Evolutionary conservation across 768 basidiomycete genomes (phyloP).

Genomic region (Boletellus ananiceps): DNA sequence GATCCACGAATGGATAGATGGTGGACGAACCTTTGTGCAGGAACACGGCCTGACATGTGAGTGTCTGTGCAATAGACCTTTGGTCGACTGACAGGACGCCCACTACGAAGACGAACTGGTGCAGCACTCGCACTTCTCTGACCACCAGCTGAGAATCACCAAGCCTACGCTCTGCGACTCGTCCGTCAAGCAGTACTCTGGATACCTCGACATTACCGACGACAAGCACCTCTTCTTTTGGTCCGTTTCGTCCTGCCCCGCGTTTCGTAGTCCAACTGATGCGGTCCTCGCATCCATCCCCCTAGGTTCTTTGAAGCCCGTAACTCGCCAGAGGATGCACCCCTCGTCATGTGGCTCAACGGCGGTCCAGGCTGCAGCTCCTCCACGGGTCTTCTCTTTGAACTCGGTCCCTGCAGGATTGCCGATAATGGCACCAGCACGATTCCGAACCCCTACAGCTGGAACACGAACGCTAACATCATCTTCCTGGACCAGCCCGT

Average conservation of each 20-base stretch:
- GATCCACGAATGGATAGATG: constrained; percentile 57
- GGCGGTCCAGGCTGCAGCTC: constrained; percentile 73
- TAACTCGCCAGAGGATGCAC: constrained; percentile 65
- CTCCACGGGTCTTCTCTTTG: constrained; percentile 83
- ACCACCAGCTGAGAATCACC: constrained; percentile 56
- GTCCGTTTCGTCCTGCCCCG: constrained; percentile 34
- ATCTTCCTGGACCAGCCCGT: constrained; percentile 73
- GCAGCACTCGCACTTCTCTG: constrained; percentile 46
- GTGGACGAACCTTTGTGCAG: constrained; percentile 63
- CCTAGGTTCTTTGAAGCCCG: constrained; percentile 87
- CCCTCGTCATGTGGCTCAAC: constrained; percentile 88
- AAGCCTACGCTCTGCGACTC: constrained; percentile 75
- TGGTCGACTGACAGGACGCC: constrained; percentile 1
- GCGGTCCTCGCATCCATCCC: background rate
- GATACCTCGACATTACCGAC: constrained; percentile 77
- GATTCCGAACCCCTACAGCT: constrained; percentile 72
- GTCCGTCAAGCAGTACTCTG: constrained; percentile 68
- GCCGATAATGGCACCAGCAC: constrained; percentile 64
- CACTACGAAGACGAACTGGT: constrained; percentile 53
- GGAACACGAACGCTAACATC: constrained; percentile 70
- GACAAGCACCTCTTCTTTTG: constrained; percentile 88
- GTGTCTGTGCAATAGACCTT: constrained; percentile 22
- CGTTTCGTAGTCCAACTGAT: background rate
- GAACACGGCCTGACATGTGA: constrained; percentile 70
- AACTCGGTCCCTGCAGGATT: constrained; percentile 85